Evolutionary conservation across 2,329 filamentous ascomycete species (phyloP), one percentile per base, ranked within the genome.

Genomic region (Fusarium euwallaceae): DNA sequence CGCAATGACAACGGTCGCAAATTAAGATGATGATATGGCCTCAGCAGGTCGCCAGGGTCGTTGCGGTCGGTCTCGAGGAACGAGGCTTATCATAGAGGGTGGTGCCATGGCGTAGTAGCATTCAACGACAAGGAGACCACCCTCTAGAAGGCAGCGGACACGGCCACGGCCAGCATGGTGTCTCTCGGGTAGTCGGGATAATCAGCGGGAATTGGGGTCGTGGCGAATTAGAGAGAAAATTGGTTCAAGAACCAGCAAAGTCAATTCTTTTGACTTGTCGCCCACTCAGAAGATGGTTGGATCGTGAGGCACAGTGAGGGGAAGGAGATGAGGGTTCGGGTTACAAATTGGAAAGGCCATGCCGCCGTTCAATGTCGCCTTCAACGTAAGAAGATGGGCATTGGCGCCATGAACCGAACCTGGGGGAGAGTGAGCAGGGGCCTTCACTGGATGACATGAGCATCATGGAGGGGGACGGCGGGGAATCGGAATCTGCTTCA

Each of bases 101-200:
- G 87, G 86, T 87, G 84, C 88, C 89, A 90, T 90, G 81, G 84
- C 83, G 84, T 86, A 83, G 78, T 80, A 81, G 81, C 55, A 82
- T 82, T 70, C 66, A 60, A 66, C 62, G 81, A 83, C 64, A 76
- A 73, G 72, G 81, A 84, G 80, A 80, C 87, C 87, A 89, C 87
- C 87, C 87, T 88, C 86, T 88, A 90, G 75, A 86, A 86, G 71
- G 84, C 84, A 87, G 84, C 84, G 83, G 80, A 81, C 82, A 82
- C 81, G 72, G 83, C 68, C 76, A 81, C 78, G 43, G 43, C 43
- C 72, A 73, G 14, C 72, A 72, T 81, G 73, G 41, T 63, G 66
- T 61, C 71, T 24, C 43, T 66, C 66, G 60, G 66, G 61, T 71
- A 64, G 59, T 69, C 48, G 59, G 71, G 71, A 51, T 51, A 64